Conservation (phyloP, 768 basidiomycete genomes). For the Pisolithus tinctorius region DNA sequence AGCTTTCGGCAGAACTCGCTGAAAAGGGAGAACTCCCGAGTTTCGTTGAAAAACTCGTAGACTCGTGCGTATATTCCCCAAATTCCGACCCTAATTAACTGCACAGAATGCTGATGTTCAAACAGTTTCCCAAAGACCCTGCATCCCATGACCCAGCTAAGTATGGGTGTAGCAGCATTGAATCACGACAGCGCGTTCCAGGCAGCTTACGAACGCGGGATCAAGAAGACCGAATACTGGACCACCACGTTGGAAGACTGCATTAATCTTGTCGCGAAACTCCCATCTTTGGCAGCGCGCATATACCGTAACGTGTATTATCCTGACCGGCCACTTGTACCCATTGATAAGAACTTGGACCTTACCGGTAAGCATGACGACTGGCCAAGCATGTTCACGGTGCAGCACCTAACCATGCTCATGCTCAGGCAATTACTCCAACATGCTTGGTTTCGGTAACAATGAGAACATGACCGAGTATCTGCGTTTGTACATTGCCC, state of each 20-base stretch:
- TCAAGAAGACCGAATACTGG: constrained; percentile 98
- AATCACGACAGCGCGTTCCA: constrained; percentile 93
- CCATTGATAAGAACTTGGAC: constrained; percentile 75
- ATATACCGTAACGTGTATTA: constrained; percentile 90
- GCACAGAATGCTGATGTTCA: not conserved
- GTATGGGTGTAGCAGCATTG: constrained; percentile 90
- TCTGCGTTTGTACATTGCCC: constrained; percentile 92
- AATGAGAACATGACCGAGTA: constrained; percentile 91
- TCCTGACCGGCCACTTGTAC: constrained; percentile 49
- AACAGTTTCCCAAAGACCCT: constrained; percentile 65
- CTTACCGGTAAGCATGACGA: constrained; percentile 60
- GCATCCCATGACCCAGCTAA: constrained; percentile 98
- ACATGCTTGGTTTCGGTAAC: constrained; percentile 84
- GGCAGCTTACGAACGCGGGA: constrained; percentile 86
- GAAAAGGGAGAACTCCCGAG: constrained; percentile 81
- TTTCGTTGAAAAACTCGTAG: constrained; percentile 80
- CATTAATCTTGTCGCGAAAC: constrained; percentile 84
- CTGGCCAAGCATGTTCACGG: not conserved
- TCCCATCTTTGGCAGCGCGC: constrained; percentile 89
- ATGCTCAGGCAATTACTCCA: constrained; percentile 78
- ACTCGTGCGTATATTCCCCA: constrained; percentile 55
- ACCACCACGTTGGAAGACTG: constrained; percentile 85
- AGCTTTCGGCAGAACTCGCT: constrained; percentile 84
- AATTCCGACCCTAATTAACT: not conserved
- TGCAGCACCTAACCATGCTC: constrained; percentile 4